phyloP scores from a whole-genome alignment of 805 yeast species.

The Pichia scutulata region DNA sequence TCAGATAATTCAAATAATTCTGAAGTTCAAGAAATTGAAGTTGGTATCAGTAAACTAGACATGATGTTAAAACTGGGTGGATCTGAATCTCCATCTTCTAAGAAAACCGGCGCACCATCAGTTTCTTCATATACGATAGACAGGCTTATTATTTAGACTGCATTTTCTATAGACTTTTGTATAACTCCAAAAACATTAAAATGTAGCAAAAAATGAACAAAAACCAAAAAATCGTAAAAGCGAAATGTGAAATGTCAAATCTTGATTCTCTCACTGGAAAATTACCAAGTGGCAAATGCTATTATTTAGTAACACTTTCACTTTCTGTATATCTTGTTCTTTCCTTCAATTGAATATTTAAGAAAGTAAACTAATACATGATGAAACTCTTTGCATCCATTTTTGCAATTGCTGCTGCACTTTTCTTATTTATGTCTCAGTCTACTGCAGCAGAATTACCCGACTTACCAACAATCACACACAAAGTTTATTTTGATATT shows the following conservation, averaged over 20 bases:
- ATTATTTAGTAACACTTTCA: too few relatives aligned
- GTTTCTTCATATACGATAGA: constrained; percentile 52
- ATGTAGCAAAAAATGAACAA: too few relatives aligned
- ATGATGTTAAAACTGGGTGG: constrained; percentile 20
- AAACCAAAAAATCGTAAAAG: too few relatives aligned
- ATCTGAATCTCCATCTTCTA: constrained; percentile 15
- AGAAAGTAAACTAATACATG: constrained; percentile 4
- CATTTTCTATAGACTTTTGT: neutral
- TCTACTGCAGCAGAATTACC: constrained; percentile 16
- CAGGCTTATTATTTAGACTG: constrained; percentile 32
- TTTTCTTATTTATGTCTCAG: constrained; percentile 16
- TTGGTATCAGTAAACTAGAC: constrained; percentile 20
- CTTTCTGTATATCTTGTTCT: neutral
- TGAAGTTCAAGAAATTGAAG: constrained; percentile 16
- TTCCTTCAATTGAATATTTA: neutral
- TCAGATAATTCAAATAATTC: neutral
- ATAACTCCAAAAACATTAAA: neutral
- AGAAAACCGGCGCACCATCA: constrained; percentile 30
- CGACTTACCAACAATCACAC: constrained; percentile 53
- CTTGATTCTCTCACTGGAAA: neutral
- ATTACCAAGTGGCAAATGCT: neutral
- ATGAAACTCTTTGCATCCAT: constrained; percentile 20
- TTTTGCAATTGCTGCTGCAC: constrained; percentile 14
- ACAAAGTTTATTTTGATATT: constrained; percentile 79
- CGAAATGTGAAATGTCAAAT: neutral